phyloP scores from a whole-genome alignment of 768 basidiomycete genomes.

The Gloeostereum incarnatum region DNA sequence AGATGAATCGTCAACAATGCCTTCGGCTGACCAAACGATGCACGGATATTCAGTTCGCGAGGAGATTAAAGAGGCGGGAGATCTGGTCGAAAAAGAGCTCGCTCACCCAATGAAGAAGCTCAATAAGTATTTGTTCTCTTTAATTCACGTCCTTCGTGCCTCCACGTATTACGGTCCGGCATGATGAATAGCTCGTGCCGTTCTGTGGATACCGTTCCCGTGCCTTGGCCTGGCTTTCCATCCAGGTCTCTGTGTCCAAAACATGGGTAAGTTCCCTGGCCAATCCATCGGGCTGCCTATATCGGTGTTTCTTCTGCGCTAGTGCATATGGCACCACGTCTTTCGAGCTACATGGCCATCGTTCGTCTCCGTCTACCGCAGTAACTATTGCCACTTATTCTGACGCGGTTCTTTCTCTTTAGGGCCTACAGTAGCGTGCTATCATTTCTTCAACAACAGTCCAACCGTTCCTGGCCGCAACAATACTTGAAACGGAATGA shows the following conservation, averaged over 20 bases:
- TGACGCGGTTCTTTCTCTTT: background rate
- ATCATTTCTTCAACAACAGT: conserved; percentile 47
- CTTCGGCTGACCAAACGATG: conserved; percentile 67
- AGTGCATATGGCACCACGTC: too few species aligned
- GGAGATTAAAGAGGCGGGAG: conserved; percentile 53
- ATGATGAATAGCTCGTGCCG: too few species aligned
- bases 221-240: too few species aligned
- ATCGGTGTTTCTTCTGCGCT: background rate
- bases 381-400: too few species aligned
- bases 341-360: too few species aligned
- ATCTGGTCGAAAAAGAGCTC: conserved; percentile 38
- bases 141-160: background rate
- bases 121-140: conserved; percentile 28
- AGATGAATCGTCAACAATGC: conserved; percentile 64
- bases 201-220: too few species aligned
- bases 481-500: conserved; percentile 72
- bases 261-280: conserved; percentile 40
- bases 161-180: conserved; percentile 2
- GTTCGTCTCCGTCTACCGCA: too few species aligned
- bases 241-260: too few species aligned
- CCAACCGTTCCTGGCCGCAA: conserved; percentile 64
- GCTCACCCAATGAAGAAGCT: conserved; percentile 39
- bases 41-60: conserved; percentile 56
- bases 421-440: conserved; percentile 37
- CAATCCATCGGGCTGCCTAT: conserved; percentile 11